Conservation (phyloP, 192 early-diverging fungal genomes). For the Mortierella hygrophila region DNA sequence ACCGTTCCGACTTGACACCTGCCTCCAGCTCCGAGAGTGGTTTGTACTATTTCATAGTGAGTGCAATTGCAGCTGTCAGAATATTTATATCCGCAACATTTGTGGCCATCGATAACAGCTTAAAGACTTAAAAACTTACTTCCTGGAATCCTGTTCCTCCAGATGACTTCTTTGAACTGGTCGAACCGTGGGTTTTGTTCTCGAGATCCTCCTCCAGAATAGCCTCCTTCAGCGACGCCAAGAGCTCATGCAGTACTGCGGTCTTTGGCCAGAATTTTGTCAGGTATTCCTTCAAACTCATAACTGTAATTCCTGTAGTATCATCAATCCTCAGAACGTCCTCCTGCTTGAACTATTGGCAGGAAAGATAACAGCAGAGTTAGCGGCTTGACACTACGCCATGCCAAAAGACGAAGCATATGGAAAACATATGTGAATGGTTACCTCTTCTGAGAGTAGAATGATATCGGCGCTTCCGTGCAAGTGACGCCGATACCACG, state of each 20-base stretch:
- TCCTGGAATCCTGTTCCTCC: constrained; percentile 40
- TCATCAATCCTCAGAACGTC: constrained; percentile 29
- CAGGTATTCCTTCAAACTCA: constrained; percentile 61
- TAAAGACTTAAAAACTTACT: neutral
- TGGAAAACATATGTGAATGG: neutral
- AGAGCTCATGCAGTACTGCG: constrained; percentile 61
- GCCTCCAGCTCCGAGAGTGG: constrained; percentile 63
- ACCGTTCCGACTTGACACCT: constrained; percentile 63
- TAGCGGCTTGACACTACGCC: neutral
- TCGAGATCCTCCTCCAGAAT: constrained; percentile 64
- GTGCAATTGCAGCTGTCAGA: neutral
- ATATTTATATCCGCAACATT: neutral
- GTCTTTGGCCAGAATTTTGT: constrained; percentile 47
- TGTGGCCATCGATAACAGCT: neutral
- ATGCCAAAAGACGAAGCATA: neutral
- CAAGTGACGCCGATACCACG: constrained; percentile 74
- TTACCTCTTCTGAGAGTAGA: constrained; percentile 62
- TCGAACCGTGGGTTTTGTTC: neutral
- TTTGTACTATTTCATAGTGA: constrained; percentile 55
- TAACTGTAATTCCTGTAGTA: constrained; percentile 36
- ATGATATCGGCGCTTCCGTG: constrained; percentile 47
- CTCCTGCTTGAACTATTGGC: constrained; percentile 24
- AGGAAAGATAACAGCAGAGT: neutral
- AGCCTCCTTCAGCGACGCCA: constrained; percentile 63
- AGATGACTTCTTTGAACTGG: constrained; percentile 15